Evolutionary conservation across 2,329 filamentous ascomycete species (phyloP).

Genomic region (Apiospora arundinis): DNA sequence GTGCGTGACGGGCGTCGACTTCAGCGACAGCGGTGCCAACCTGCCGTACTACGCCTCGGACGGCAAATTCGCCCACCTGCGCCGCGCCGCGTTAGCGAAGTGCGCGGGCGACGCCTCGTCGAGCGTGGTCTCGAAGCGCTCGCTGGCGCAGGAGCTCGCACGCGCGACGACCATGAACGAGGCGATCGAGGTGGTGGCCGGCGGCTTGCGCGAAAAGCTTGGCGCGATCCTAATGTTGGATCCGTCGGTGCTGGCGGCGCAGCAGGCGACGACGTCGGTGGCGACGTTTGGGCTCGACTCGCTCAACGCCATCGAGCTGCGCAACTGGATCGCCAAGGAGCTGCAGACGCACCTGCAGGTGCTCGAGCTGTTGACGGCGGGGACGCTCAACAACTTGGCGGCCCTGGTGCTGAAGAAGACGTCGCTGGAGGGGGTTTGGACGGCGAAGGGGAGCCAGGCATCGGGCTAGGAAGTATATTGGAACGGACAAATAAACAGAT

Average conservation of each 20-base stretch:
- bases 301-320: slow-evolving; percentile 56
- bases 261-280: slow-evolving; percentile 12
- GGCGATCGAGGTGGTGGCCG: slow-evolving; percentile 50
- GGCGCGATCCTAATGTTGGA: slow-evolving; percentile 55
- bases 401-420: slow-evolving; percentile 17
- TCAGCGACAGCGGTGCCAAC: slow-evolving; percentile 42
- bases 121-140: slow-evolving; percentile 43
- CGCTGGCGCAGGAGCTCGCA: slow-evolving; percentile 43
- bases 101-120: slow-evolving; percentile 43
- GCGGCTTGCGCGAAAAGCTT: slow-evolving; percentile 54
- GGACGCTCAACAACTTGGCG: slow-evolving; percentile 36
- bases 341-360: slow-evolving; percentile 59
- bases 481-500: background rate
- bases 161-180: slow-evolving; percentile 44
- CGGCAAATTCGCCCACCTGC: slow-evolving; percentile 59
- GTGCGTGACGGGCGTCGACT: slow-evolving; percentile 59
- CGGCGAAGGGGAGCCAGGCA: background rate
- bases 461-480: background rate
- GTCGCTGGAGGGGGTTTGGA: slow-evolving; percentile 4
- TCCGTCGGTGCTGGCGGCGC: slow-evolving; percentile 52
- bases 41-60: slow-evolving; percentile 61
- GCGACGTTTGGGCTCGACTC: slow-evolving; percentile 50
- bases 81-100: slow-evolving; percentile 42
- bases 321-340: slow-evolving; percentile 57
- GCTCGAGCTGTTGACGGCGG: slow-evolving; percentile 59